phyloP scores from a whole-genome alignment of 352 stramenopile species.

The Blastocystis sp. region DNA sequence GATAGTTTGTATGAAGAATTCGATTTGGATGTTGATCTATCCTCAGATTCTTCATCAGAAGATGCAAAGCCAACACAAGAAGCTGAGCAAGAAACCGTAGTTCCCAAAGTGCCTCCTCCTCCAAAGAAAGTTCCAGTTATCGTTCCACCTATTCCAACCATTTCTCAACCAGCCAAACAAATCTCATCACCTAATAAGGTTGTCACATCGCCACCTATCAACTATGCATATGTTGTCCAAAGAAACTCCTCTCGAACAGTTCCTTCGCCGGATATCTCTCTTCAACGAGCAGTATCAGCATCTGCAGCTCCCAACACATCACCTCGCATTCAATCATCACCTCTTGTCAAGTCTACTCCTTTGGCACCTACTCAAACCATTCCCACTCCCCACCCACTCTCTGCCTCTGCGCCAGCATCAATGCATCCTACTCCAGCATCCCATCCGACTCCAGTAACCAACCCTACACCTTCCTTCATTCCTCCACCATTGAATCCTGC shows the following conservation, averaged over 20 bases:
- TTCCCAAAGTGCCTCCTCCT: background rate
- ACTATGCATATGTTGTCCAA: constrained; percentile 12
- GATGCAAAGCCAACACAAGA: background rate
- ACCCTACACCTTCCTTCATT: background rate
- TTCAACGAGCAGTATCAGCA: too few species aligned
- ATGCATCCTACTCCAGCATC: background rate
- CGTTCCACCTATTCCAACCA: background rate
- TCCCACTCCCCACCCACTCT: background rate
- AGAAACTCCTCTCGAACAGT: background rate
- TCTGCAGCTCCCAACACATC: background rate
- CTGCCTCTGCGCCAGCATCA: background rate
- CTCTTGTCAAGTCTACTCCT: background rate
- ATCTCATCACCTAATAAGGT: background rate
- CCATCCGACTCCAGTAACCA: background rate
- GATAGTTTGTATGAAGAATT: constrained; percentile 12
- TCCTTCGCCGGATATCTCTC: background rate
- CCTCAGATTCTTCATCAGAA: background rate
- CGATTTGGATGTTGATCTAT: background rate
- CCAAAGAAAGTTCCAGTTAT: background rate
- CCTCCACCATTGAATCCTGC: background rate
- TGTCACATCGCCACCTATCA: constrained; percentile 6
- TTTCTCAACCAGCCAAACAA: background rate
- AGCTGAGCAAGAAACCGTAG: background rate
- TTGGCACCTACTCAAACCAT: background rate
- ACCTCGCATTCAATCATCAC: background rate